Evolutionary conservation across 805 yeast genomes (phyloP).

Genomic region (Kodamaea hsintzibuensis): DNA sequence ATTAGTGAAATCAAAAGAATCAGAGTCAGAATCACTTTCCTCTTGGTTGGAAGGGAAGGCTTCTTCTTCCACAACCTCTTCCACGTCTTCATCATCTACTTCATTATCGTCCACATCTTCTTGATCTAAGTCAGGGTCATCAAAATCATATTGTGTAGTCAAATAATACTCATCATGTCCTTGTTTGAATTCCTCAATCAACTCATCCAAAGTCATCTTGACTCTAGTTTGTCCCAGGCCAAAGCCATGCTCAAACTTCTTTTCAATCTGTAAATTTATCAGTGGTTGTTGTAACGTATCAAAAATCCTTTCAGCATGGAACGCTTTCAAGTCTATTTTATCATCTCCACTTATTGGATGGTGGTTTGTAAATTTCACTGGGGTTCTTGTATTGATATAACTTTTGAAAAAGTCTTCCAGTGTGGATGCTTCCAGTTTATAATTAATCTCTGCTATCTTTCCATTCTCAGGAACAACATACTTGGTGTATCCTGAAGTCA

Average conservation of each 20-base stretch:
- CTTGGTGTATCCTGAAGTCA: not conserved
- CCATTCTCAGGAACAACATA: not conserved
- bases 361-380: constrained; percentile 44
- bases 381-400: constrained; percentile 46
- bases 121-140: not conserved
- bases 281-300: constrained; percentile 19
- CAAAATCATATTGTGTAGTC: constrained; percentile 61
- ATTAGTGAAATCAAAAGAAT: constrained; percentile 44
- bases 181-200: constrained; percentile 30
- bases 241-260: constrained; percentile 59
- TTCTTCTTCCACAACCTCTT: constrained; percentile 14
- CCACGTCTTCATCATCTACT: not conserved
- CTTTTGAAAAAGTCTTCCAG: constrained; percentile 33
- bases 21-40: constrained; percentile 24
- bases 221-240: constrained; percentile 63
- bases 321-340: constrained; percentile 3
- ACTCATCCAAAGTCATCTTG: constrained; percentile 50
- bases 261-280: constrained; percentile 53
- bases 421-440: not conserved
- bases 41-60: constrained; percentile 8
- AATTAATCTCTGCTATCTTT: not conserved
- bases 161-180: constrained; percentile 55
- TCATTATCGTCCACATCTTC: constrained; percentile 32
- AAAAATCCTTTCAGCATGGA: constrained; percentile 22
- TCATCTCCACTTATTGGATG: constrained; percentile 2